These are phyloP conservation scores for Colletotrichum melonis DNA, from an alignment of 2,329 filamentous ascomycete genomes.

Conservation along the genomic window DNA sequence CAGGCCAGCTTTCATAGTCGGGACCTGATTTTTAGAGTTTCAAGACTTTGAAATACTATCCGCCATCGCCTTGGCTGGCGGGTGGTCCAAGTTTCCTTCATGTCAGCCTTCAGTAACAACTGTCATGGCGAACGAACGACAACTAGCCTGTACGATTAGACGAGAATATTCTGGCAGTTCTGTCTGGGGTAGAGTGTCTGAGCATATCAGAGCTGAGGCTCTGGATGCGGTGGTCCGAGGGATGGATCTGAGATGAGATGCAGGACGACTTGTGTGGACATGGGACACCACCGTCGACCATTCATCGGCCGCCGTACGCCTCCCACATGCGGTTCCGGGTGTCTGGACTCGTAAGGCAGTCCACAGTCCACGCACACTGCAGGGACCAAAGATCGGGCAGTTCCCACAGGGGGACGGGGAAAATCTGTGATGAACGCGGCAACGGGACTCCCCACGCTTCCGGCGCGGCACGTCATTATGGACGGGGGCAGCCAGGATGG, in stretches of 20 bases:
- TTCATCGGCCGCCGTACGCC: background rate
- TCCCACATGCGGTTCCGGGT: background rate
- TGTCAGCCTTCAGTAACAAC: background rate
- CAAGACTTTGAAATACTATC: background rate
- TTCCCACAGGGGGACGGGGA: background rate
- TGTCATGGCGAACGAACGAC: background rate
- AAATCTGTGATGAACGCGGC: background rate
- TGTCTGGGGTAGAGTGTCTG: background rate
- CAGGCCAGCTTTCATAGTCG: background rate
- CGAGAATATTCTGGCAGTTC: background rate
- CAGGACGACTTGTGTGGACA: background rate
- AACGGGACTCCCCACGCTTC: background rate
- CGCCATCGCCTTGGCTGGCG: background rate
- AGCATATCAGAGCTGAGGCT: background rate
- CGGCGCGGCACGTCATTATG: background rate
- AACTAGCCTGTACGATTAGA: background rate
- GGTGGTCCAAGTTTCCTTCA: background rate
- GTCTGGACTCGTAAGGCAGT: background rate
- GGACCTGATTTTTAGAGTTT: background rate
- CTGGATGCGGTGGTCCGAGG: background rate
- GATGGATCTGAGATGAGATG: slow-evolving; percentile 3
- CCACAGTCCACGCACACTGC: background rate
- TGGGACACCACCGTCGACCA: background rate
- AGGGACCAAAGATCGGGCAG: background rate
- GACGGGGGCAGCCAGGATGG: background rate